Conservation (phyloP, 2,329 filamentous ascomycete species). For the Westerdykella ornata region DNA sequence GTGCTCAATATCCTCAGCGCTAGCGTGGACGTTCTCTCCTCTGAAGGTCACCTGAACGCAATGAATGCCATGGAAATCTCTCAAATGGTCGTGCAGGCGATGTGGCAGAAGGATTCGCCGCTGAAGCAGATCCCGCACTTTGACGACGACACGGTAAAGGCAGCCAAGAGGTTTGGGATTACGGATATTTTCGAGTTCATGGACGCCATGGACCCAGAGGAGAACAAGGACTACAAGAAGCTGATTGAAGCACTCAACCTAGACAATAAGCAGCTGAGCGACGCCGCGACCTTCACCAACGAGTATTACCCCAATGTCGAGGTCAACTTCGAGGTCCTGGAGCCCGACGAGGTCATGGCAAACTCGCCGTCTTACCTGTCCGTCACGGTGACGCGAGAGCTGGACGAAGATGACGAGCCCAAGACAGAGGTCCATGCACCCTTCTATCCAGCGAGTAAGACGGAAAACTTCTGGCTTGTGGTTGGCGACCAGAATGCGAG, state of each 20-base stretch:
- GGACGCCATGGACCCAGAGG: constrained; percentile 95
- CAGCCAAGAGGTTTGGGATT: constrained; percentile 72
- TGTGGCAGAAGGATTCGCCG: constrained; percentile 97
- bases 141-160: constrained; percentile 72
- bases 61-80: constrained; percentile 99
- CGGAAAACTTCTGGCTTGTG: constrained; percentile 98
- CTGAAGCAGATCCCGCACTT: constrained; percentile 98
- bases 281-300: constrained; percentile 94
- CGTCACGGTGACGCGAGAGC: constrained; percentile 76
- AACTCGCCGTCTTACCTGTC: constrained; percentile 76
- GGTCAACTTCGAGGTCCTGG: constrained; percentile 78
- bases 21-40: constrained; percentile 89
- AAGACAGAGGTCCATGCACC: constrained; percentile 87
- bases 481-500: constrained; percentile 88
- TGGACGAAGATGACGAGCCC: constrained; percentile 63
- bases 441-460: constrained; percentile 86
- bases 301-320: constrained; percentile 93
- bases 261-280: constrained; percentile 70
- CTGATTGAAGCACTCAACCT: constrained; percentile 74
- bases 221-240: constrained; percentile 73
- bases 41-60: constrained; percentile 91
- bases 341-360: constrained; percentile 70
- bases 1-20: constrained; percentile 83
- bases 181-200: constrained; percentile 97
- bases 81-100: constrained; percentile 97